Conservation (phyloP, 441 rosid genomes). For the Jatropha multifida region DNA sequence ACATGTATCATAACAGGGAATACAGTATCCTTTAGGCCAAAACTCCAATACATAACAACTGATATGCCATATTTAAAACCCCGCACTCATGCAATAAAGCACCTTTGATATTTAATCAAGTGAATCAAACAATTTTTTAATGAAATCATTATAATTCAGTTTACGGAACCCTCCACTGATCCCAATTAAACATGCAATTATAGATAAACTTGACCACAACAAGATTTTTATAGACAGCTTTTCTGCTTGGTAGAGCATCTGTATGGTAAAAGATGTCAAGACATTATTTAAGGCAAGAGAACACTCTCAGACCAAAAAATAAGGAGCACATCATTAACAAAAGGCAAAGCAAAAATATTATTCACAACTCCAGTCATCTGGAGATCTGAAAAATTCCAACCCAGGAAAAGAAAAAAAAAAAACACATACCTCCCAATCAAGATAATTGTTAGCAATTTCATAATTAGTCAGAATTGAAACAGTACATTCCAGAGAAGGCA, state of each 20-base stretch:
- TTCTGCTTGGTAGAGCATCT: background rate
- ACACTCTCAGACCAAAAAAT: background rate
- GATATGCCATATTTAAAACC: no score
- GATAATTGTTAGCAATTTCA: constrained; percentile 74
- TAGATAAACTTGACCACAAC: background rate
- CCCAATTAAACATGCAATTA: no score
- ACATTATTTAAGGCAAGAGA: background rate
- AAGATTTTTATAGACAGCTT: background rate
- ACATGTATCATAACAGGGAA: no score
- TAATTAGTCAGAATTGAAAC: constrained; percentile 83
- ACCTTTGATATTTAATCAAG: background rate
- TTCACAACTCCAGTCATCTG: background rate
- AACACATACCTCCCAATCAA: constrained; percentile 92
- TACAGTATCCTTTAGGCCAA: no score
- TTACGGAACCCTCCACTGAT: background rate
- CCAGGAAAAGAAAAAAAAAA: constrained; percentile 13
- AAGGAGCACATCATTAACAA: background rate
- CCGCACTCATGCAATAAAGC: background rate
- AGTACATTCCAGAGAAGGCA: constrained; percentile 87
- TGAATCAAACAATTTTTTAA: background rate
- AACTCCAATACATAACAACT: no score
- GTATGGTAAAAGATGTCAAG: background rate
- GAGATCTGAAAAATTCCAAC: background rate
- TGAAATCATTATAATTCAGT: background rate
- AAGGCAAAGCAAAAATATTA: background rate